phyloP scores from a whole-genome alignment of 257 asterid species.

The Galeopsis tetrahit region DNA sequence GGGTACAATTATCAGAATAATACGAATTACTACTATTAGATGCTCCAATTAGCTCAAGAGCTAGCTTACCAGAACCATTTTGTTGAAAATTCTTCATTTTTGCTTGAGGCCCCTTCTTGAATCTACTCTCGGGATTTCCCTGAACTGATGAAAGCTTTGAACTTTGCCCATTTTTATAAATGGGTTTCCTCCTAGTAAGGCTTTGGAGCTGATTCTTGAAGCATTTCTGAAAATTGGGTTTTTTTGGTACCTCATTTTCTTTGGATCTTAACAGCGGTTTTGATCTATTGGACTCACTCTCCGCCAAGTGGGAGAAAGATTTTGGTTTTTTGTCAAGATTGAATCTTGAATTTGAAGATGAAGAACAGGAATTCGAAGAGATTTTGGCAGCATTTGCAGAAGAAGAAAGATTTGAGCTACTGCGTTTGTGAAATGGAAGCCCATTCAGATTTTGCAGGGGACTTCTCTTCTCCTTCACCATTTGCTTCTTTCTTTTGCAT shows the following conservation, averaged over 20 bases:
- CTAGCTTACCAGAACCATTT: conserved; percentile 45
- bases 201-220: conserved; percentile 34
- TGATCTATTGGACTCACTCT: conserved; percentile 21
- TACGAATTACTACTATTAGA: conserved; percentile 26
- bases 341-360: conserved; percentile 35
- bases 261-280: conserved; percentile 43
- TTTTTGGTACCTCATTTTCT: conserved; percentile 42
- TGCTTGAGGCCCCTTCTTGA: conserved; percentile 31
- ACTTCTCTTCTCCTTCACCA: conserved; percentile 38
- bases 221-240: conserved; percentile 42
- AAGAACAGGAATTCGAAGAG: conserved; percentile 34
- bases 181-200: conserved; percentile 31
- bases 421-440: conserved; percentile 35
- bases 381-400: conserved; percentile 36
- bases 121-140: conserved; percentile 31
- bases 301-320: conserved; percentile 26
- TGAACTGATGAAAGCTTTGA: conserved; percentile 40
- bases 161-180: conserved; percentile 34
- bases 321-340: conserved; percentile 34
- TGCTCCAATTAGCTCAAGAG: conserved; percentile 26
- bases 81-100: conserved; percentile 29
- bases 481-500: conserved; percentile 26
- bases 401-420: conserved; percentile 31
- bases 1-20: conserved; percentile 46
- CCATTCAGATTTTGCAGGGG: conserved; percentile 53